Conservation (phyloP, 352 stramenopile species). For the Phytopythium sindhum region DNA sequence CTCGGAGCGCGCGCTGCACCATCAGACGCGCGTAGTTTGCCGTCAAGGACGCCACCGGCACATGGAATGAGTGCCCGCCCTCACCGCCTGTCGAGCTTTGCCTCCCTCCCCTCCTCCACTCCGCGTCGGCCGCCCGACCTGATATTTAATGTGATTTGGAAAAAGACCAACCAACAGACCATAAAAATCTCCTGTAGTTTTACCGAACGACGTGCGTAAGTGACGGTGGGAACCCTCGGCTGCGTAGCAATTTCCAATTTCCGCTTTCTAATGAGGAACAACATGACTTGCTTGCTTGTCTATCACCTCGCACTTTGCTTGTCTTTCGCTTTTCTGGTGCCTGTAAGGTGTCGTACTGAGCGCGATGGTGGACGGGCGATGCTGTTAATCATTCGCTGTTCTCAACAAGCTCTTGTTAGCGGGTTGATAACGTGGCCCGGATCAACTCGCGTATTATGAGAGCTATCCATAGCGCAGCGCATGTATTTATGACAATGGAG, state of each 20-base stretch:
- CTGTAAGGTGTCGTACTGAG: not conserved
- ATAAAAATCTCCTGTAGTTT: constrained; percentile 7
- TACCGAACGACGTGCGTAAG: constrained; percentile 5
- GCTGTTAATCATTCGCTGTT: no score
- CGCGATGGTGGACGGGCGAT: no score
- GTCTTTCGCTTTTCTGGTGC: no score
- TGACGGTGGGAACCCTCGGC: constrained; percentile 3
- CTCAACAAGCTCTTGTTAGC: no score
- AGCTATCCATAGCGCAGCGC: no score
- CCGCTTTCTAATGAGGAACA: not conserved
- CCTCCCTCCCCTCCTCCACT: not conserved
- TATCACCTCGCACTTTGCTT: not conserved
- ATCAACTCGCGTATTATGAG: no score
- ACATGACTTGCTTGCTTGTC: constrained; percentile 9
- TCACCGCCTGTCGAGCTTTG: not conserved
- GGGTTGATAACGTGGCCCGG: no score
- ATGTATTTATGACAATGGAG: constrained; percentile 1
- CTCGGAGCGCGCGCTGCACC: not conserved
- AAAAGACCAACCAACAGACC: not conserved
- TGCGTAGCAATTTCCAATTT: constrained; percentile 3
- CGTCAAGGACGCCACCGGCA: not conserved
- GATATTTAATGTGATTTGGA: constrained; percentile 8
- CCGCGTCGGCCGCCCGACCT: not conserved
- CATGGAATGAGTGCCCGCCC: not conserved
- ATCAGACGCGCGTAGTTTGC: not conserved